Evolutionary conservation across 495 filamentous ascomycete species (phyloP).

Genomic region (Neurospora africana): DNA sequence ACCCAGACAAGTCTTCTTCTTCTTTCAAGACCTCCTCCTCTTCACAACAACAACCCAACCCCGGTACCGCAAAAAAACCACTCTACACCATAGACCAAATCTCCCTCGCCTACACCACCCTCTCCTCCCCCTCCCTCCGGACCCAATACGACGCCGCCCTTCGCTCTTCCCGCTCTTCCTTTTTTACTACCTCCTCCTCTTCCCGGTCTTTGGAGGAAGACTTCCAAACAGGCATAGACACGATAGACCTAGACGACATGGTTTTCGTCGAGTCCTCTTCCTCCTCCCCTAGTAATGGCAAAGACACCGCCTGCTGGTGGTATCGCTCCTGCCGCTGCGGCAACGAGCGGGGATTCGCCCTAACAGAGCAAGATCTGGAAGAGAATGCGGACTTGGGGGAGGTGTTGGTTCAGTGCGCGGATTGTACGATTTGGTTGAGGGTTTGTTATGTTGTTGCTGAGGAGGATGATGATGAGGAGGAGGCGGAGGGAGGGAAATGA

Average conservation of each 20-base stretch:
- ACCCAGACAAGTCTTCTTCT: constrained; percentile 59
- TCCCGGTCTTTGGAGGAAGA: too few species aligned
- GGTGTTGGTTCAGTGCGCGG: constrained; percentile 63
- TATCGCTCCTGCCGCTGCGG: constrained; percentile 71
- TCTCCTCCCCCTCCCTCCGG: constrained; percentile 48
- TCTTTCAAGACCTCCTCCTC: constrained; percentile 5
- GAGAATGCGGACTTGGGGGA: constrained; percentile 53
- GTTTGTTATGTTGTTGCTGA: constrained; percentile 60
- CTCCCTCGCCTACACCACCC: constrained; percentile 58
- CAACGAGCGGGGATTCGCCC: constrained; percentile 57
- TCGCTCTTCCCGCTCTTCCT: constrained; percentile 22
- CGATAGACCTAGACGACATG: constrained; percentile 76
- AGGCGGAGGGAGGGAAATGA: neutral
- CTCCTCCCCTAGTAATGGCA: neutral
- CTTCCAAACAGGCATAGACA: constrained; percentile 62
- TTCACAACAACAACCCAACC: neutral
- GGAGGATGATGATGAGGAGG: constrained; percentile 22
- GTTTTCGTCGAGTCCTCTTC: constrained; percentile 35
- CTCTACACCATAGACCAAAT: constrained; percentile 62
- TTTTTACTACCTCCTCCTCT: too few species aligned
- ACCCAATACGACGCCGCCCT: constrained; percentile 52
- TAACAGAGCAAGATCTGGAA: constrained; percentile 63
- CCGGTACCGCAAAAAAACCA: neutral
- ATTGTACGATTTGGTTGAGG: constrained; percentile 74
- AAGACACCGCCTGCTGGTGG: constrained; percentile 48